phyloP scores from a whole-genome alignment of 495 filamentous ascomycete species.

The Haplographium delicatum region DNA sequence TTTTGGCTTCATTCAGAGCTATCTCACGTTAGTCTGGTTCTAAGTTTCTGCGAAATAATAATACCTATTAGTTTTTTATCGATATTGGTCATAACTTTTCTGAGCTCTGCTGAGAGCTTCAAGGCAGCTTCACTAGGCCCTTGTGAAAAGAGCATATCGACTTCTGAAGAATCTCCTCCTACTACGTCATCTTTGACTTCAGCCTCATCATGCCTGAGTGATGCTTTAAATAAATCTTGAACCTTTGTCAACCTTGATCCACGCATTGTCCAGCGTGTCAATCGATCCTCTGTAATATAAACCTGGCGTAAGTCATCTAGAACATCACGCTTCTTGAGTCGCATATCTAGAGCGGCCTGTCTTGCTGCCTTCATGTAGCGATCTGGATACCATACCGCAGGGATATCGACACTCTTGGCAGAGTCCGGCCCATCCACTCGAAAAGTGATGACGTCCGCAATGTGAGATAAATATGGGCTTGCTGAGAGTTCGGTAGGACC shows the following conservation, averaged over 20 bases:
- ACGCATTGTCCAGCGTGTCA: slow-evolving; percentile 18
- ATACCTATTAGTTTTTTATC: slow-evolving; percentile 48
- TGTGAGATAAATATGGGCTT: slow-evolving; percentile 44
- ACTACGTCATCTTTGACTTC: slow-evolving; percentile 25
- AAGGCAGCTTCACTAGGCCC: slow-evolving; percentile 20
- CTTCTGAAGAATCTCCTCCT: slow-evolving; percentile 22
- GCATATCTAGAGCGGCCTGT: slow-evolving; percentile 41
- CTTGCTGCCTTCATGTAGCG: slow-evolving; percentile 62
- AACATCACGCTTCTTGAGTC: slow-evolving; percentile 31
- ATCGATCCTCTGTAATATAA: slow-evolving; percentile 17
- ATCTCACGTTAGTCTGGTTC: not conserved
- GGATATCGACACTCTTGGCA: slow-evolving; percentile 54
- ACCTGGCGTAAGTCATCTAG: slow-evolving; percentile 24
- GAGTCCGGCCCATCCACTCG: slow-evolving; percentile 44
- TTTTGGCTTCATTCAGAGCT: slow-evolving; percentile 51
- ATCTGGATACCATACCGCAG: slow-evolving; percentile 69
- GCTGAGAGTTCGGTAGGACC: slow-evolving; percentile 34
- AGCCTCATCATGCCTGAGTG: slow-evolving; percentile 27
- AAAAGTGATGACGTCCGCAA: slow-evolving; percentile 66
- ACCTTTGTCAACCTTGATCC: slow-evolving; percentile 22
- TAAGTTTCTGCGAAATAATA: not conserved
- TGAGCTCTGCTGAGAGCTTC: slow-evolving; percentile 35
- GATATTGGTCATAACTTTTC: slow-evolving; percentile 36
- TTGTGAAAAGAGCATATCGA: not conserved
- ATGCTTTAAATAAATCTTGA: slow-evolving; percentile 18